Base-by-base conservation (phyloP, 2,329 filamentous ascomycete species). In the Trichoderma guizhouense region DNA sequence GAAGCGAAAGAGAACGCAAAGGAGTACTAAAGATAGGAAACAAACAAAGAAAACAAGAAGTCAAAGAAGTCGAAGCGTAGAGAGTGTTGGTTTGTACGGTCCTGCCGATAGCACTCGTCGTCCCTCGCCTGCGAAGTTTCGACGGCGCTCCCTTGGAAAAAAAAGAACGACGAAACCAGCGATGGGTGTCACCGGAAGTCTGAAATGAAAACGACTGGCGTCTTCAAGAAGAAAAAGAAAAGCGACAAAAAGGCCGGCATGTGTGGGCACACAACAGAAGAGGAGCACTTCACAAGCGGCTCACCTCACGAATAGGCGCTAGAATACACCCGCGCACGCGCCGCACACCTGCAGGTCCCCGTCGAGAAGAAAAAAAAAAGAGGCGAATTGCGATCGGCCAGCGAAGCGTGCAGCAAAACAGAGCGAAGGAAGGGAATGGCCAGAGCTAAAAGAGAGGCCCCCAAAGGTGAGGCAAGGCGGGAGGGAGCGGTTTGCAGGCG, bases 91-190 rank as follows among this genome's bases (percentile, higher is more conserved):
- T 36, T 71, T 75, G 69, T 36, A 74, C 81, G 81, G 82, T 74
- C 81, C 83, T 74, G 83, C 82, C 82, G 82, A 79, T 73, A 78
- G 79, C 82, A 83, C 83, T 80, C 75, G 81, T 85, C 82, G 83
- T 82, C 80, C 80, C 81, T 85, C 84, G 83, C 85, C 85, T 77
- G 85, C 84, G 84, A 86, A 84, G 82, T 76, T 77, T 80, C 82
- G 83, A 84, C 81, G 79, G 78, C 80, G 81, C 78, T 71, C 67
- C 71, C 57, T 63, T 15, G n/a, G 58, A 34, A 28, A n/a, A 70
- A 32, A 71, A 34, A 57, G 47, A 51, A 26, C 2, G 39, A 55
- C 47, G 30, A 51, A 70, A 55, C 67, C 57, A 55, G 32, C 26
- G 68, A 71, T 30, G 32, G 6, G 43, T 14, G 15, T 34, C 32